These are phyloP conservation scores for Pseudogymnoascus sp. DNA, from an alignment of 2,329 filamentous ascomycete species.

Conservation along the genomic window DNA sequence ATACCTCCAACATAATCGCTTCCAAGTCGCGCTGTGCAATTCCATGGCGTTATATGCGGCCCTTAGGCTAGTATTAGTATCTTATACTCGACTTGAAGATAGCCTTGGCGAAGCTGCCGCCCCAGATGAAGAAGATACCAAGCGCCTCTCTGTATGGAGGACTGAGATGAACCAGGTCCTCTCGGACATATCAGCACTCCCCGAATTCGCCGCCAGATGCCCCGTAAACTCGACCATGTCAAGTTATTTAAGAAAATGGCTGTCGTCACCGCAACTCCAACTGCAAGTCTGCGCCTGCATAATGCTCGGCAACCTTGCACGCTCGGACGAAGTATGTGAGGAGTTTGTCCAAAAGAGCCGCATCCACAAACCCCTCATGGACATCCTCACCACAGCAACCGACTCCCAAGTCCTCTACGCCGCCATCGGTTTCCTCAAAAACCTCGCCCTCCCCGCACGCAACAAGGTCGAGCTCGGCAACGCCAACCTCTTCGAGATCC, in stretches of 20 bases:
- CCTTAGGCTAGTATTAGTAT: constrained; percentile 40
- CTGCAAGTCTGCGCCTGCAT: constrained; percentile 53
- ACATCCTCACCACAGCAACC: constrained; percentile 35
- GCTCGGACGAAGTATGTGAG: constrained; percentile 46
- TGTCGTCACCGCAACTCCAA: constrained; percentile 32
- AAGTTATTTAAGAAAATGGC: constrained; percentile 40
- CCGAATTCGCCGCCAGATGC: constrained; percentile 37
- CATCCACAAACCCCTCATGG: constrained; percentile 37
- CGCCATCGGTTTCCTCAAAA: constrained; percentile 53
- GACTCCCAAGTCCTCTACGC: constrained; percentile 49
- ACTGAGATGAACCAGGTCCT: constrained; percentile 43
- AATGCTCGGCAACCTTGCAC: constrained; percentile 52
- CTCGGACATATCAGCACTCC: constrained; percentile 43
- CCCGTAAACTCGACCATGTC: constrained; percentile 37
- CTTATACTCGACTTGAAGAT: constrained; percentile 37
- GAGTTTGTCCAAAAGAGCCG: constrained; percentile 41
- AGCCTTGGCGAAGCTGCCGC: constrained; percentile 14
- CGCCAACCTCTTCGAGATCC: constrained; percentile 38
- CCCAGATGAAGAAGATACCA: constrained; percentile 35
- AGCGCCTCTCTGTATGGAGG: constrained; percentile 42
- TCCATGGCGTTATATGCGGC: constrained; percentile 32
- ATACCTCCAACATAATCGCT: constrained; percentile 46
- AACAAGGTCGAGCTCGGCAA: constrained; percentile 47
- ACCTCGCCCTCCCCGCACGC: constrained; percentile 48
- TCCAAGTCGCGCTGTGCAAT: constrained; percentile 42